Evolutionary conservation across 2,329 filamentous ascomycete species (phyloP).

Genomic region (Lecanicillium sp.): DNA sequence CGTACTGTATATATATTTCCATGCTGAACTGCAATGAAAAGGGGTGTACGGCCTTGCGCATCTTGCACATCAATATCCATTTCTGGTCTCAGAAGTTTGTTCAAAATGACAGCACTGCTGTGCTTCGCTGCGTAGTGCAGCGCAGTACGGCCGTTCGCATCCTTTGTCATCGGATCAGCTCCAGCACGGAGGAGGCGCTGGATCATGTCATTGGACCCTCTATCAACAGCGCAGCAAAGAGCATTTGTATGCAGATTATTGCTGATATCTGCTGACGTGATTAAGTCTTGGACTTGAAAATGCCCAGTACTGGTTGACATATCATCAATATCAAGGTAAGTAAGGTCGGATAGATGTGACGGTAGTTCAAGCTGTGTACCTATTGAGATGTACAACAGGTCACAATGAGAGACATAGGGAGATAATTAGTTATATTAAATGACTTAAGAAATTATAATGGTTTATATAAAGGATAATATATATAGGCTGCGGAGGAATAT

Average conservation of each 20-base stretch:
- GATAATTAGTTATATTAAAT: no score
- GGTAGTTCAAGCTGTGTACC: neutral
- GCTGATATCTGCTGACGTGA: neutral
- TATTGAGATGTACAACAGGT: no score
- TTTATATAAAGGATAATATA: no score
- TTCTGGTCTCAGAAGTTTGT: no score
- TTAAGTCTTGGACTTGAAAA: neutral
- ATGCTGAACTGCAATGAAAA: neutral
- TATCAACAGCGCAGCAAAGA: neutral
- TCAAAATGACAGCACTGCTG: neutral
- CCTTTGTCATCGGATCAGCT: neutral
- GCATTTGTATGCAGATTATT: neutral
- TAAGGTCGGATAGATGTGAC: neutral
- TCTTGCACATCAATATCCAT: neutral
- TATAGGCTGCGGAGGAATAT: no score
- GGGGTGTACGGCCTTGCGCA: neutral
- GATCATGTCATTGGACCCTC: neutral
- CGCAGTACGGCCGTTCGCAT: neutral
- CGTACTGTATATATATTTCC: neutral
- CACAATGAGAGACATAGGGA: no score
- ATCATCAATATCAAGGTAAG: neutral
- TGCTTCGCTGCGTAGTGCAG: conserved; percentile 1
- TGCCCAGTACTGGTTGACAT: neutral
- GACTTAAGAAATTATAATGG: no score
- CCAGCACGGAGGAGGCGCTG: neutral